Percentiles rank a stretch among this genome's conserved stretches.
These are phyloP conservation scores for Cercophora sp. DNA, from an alignment of 495 filamentous ascomycete species.

Conservation along the genomic window DNA sequence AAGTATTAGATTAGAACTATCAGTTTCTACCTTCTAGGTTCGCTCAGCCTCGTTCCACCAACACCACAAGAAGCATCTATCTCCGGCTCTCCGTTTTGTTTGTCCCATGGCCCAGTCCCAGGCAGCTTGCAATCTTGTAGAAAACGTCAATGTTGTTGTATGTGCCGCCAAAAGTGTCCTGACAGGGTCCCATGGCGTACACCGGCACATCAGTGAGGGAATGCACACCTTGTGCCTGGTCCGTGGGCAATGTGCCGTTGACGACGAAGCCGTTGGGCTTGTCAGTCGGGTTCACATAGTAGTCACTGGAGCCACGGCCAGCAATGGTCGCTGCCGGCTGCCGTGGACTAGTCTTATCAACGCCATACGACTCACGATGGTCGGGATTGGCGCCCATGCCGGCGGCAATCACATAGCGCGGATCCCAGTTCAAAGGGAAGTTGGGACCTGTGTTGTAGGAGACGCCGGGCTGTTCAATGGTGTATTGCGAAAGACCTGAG, in stretches of 20 bases:
- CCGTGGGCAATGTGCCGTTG: constrained; percentile 63
- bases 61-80: no score
- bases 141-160: constrained; percentile 69
- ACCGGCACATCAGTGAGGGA: constrained; percentile 72
- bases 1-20: no score
- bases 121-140: constrained; percentile 64
- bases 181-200: constrained; percentile 67
- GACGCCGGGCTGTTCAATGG: constrained; percentile 35
- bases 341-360: constrained; percentile 54
- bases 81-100: constrained; percentile 22
- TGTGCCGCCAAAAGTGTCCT: constrained; percentile 64
- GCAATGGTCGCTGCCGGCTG: constrained; percentile 46
- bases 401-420: constrained; percentile 66
- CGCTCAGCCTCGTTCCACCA: no score
- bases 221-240: constrained; percentile 60
- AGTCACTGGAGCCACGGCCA: constrained; percentile 39
- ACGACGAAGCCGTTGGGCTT: constrained; percentile 59
- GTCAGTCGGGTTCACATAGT: constrained; percentile 59
- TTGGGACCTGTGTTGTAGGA: constrained; percentile 60
- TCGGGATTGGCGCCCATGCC: constrained; percentile 64
- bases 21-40: no score
- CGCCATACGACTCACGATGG: constrained; percentile 61
- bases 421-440: constrained; percentile 74
- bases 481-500: constrained; percentile 68
- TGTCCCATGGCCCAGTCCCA: constrained; percentile 49